Conservation (phyloP, 2,329 filamentous ascomycete species). For the Phaeoacremonium minimum region DNA sequence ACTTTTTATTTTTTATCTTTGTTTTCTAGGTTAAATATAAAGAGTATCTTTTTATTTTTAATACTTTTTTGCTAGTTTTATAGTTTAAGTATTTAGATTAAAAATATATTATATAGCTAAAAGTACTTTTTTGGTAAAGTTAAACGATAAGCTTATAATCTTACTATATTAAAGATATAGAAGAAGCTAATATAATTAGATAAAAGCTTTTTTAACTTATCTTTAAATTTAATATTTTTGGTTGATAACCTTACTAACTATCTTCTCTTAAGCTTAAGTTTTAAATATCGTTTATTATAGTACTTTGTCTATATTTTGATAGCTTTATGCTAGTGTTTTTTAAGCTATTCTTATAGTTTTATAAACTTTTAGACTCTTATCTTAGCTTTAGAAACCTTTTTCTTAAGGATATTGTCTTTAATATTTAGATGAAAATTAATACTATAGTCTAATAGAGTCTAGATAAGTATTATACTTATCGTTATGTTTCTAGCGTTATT, state of each 20-base stretch:
- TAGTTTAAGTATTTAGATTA: not conserved
- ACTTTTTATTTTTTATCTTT: conserved; percentile 1
- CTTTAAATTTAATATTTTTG: conserved; percentile 2
- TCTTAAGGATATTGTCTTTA: not conserved
- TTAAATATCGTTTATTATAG: not conserved
- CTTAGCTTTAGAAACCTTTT: not conserved
- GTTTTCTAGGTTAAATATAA: not conserved
- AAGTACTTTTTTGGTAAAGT: not conserved
- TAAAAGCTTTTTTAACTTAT: conserved; percentile 3
- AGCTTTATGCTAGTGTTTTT: not conserved
- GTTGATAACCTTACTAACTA: conserved; percentile 7
- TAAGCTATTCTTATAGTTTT: not conserved
- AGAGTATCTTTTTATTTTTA: not conserved
- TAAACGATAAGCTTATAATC: not conserved
- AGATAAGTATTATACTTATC: not conserved
- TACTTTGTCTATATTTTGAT: not conserved
- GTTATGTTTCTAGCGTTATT: not conserved
- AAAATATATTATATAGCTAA: not conserved
- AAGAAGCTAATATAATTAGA: not conserved
- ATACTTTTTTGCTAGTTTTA: not conserved
- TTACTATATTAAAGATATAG: not conserved
- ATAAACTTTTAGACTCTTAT: not conserved
- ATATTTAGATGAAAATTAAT: not conserved
- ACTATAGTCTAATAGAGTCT: not conserved
- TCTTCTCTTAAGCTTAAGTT: conserved; percentile 3